Evolutionary conservation across 352 stramenopile species (phyloP).

Genomic region (Phytophthora fragariaefolia): DNA sequence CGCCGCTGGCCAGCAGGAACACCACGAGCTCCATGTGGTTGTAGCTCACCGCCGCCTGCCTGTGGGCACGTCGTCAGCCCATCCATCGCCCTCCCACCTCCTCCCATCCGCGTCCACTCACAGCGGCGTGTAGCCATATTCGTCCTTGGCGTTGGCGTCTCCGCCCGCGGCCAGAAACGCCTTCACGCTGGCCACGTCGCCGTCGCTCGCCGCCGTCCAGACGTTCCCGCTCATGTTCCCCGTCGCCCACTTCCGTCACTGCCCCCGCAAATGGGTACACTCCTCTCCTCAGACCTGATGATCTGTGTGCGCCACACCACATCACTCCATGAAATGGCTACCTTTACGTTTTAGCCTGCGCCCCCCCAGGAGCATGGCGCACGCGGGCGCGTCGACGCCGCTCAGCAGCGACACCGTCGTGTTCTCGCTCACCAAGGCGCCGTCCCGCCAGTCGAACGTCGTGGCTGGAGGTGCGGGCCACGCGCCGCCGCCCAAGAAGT

Average conservation of each 20-base stretch:
- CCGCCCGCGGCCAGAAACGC: constrained; percentile 52
- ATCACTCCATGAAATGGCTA: too few relatives aligned
- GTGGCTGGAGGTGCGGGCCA: constrained; percentile 25
- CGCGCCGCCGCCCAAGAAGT: constrained; percentile 26
- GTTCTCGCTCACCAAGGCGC: constrained; percentile 65
- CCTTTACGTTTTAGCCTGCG: too few relatives aligned
- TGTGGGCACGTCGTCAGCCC: constrained; percentile 14
- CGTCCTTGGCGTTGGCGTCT: constrained; percentile 62
- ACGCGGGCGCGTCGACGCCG: background rate
- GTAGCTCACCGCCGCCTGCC: constrained; percentile 76
- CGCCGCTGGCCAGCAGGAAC: constrained; percentile 56
- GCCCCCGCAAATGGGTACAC: too few relatives aligned
- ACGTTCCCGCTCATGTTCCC: constrained; percentile 47
- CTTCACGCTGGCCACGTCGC: constrained; percentile 59
- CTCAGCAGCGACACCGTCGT: constrained; percentile 69
- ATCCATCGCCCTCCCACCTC: constrained; percentile 25
- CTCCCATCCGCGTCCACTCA: constrained; percentile 34
- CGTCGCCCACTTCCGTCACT: background rate
- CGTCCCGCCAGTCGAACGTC: constrained; percentile 43
- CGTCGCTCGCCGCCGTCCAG: constrained; percentile 70
- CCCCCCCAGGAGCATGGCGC: too few relatives aligned
- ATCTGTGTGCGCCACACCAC: constrained; percentile 4
- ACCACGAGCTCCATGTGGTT: constrained; percentile 64
- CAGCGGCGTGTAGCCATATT: constrained; percentile 75
- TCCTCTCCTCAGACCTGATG: background rate